phyloP scores from a whole-genome alignment of 148 eudicot species.

The Mesembryanthemum crystallinum region DNA sequence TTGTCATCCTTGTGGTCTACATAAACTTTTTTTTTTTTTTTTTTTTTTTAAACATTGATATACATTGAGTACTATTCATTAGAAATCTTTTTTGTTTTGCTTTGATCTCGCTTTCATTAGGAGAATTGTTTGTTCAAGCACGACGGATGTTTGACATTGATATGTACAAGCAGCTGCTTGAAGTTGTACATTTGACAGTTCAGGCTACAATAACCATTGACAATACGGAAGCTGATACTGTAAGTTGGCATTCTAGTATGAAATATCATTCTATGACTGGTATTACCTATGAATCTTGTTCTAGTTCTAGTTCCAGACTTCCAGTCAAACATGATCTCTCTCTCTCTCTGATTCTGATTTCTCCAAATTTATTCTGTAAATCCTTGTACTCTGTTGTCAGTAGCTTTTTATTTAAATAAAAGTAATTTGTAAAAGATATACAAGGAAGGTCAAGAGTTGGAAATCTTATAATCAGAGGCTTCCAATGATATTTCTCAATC shows the following conservation, averaged over 20 bases:
- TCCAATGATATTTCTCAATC: not conserved
- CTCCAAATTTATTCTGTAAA: too few relatives aligned
- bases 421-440: not conserved
- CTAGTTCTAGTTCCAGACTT: not conserved
- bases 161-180: slow-evolving; percentile 78
- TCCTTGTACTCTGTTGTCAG: too few relatives aligned
- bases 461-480: not conserved
- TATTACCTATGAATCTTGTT: not conserved
- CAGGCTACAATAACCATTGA: slow-evolving; percentile 43
- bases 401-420: not conserved
- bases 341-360: not conserved
- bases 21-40: not conserved
- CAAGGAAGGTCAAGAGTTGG: too few relatives aligned
- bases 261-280: not conserved
- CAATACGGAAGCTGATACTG: slow-evolving; percentile 70
- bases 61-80: slow-evolving; percentile 4
- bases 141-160: slow-evolving; percentile 68
- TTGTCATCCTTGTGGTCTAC: not conserved
- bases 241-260: slow-evolving; percentile 31
- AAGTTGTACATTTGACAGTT: slow-evolving; percentile 53
- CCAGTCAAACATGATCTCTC: not conserved
- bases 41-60: not conserved
- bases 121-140: slow-evolving; percentile 84
- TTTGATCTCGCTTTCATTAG: slow-evolving; percentile 36
- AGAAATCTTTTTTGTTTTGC: slow-evolving; percentile 6